These are phyloP conservation scores for Euphorbia lathyris DNA, from an alignment of 345 rosid genomes.

Conservation along the genomic window DNA sequence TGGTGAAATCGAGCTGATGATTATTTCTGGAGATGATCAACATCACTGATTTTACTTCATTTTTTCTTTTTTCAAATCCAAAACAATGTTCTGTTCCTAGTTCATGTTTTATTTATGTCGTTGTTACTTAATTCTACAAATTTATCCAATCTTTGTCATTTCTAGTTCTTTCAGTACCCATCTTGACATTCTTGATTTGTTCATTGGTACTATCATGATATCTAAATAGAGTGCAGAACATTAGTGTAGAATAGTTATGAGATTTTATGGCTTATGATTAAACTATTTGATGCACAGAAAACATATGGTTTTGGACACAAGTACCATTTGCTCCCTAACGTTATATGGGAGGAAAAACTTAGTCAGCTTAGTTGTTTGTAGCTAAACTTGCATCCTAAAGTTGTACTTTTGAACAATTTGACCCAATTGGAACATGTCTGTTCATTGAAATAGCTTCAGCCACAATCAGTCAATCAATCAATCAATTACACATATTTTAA, in stretches of 20 bases:
- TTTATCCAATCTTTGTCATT: background rate
- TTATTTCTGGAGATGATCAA: conserved; percentile 46
- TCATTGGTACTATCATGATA: too few species aligned
- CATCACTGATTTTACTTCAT: too few species aligned
- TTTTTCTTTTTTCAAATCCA: conserved; percentile 26
- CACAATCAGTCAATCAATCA: too few species aligned
- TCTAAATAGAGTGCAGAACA: background rate
- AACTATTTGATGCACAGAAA: background rate
- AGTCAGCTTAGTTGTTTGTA: too few species aligned
- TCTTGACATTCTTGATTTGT: background rate
- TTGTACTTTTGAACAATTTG: too few species aligned
- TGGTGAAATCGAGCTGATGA: conserved; percentile 32
- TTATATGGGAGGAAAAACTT: too few species aligned
- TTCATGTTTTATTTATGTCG: background rate
- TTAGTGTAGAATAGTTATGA: background rate
- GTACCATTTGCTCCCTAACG: too few species aligned
- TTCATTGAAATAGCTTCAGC: too few species aligned
- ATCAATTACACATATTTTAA: too few species aligned
- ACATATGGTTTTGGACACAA: background rate
- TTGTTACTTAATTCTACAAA: background rate
- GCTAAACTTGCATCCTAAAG: too few species aligned
- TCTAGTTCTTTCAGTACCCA: background rate
- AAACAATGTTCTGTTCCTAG: conserved; percentile 41
- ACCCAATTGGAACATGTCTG: too few species aligned
- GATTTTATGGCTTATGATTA: background rate